Percentiles rank a stretch among this genome's conserved stretches.
Evolutionary conservation across 257 asterid genomes (phyloP).

Genomic region (Verbascum thapsus): DNA sequence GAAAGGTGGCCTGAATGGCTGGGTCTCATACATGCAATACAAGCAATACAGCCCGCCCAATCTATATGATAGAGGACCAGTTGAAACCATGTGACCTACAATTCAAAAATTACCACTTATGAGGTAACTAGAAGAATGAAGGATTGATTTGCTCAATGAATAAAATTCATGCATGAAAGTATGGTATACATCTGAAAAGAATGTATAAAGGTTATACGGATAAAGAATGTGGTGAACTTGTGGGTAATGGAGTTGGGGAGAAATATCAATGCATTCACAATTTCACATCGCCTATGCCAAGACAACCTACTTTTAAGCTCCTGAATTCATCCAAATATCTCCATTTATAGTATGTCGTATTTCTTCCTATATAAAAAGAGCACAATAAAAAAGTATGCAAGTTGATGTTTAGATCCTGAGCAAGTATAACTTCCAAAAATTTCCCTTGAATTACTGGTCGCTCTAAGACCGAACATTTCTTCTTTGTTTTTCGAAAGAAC

Average conservation of each 20-base stretch:
- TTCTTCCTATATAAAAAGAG: too few species aligned
- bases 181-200: slow-evolving; percentile 1
- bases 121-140: neutral
- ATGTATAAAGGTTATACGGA: too few species aligned
- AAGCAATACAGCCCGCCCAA: slow-evolving; percentile 84
- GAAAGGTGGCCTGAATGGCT: slow-evolving; percentile 79
- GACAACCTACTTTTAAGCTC: neutral
- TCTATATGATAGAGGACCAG: slow-evolving; percentile 57
- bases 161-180: slow-evolving; percentile 23
- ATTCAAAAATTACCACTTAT: slow-evolving; percentile 20
- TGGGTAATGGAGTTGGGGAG: too few species aligned
- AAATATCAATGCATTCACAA: too few species aligned
- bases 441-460: neutral
- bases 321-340: neutral
- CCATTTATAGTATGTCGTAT: too few species aligned
- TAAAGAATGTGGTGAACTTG: too few species aligned
- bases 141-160: neutral
- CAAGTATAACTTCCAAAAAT: neutral
- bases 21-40: slow-evolving; percentile 75
- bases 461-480: slow-evolving; percentile 1
- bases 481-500: neutral
- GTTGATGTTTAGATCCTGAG: neutral
- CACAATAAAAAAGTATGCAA: too few species aligned
- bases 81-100: slow-evolving; percentile 62
- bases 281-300: too few species aligned